These are phyloP conservation scores for Sesbania bispinosa DNA, from an alignment of 306 rosid species.

Conservation along the genomic window DNA sequence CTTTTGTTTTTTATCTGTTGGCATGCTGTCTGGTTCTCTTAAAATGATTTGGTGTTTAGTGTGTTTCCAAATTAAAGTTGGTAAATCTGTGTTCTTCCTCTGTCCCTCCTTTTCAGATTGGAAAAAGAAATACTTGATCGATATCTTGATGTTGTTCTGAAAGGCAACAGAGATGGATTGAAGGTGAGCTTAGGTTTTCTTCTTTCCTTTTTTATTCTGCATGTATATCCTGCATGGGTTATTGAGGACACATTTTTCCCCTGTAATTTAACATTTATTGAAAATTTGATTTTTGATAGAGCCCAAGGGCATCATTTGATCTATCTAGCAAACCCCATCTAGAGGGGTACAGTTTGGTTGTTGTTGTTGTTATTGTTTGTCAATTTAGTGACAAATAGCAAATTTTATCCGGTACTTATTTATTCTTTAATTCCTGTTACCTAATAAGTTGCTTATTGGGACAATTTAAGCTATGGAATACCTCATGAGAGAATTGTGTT, in stretches of 20 bases:
- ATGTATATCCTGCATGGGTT: neutral
- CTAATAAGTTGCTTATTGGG: neutral
- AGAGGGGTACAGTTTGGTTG: neutral
- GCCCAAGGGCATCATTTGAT: neutral
- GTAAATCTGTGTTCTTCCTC: constrained; percentile 15
- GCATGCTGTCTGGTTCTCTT: neutral
- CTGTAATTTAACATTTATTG: constrained; percentile 10
- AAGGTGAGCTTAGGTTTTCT: constrained; percentile 59
- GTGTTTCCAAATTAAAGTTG: neutral
- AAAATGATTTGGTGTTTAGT: neutral
- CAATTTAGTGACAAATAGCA: neutral
- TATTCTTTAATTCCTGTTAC: neutral
- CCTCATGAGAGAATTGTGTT: neutral
- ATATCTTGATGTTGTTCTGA: constrained; percentile 85
- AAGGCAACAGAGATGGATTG: constrained; percentile 92
- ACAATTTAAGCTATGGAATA: neutral
- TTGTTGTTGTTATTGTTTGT: neutral
- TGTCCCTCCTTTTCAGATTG: constrained; percentile 55
- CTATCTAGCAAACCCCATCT: neutral
- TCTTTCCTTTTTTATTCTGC: constrained; percentile 3
- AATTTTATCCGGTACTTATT: neutral
- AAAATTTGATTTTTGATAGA: neutral
- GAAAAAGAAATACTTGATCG: constrained; percentile 96
- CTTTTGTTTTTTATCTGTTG: constrained; percentile 1
- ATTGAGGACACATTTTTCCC: neutral